Conservation (phyloP, 768 basidiomycete species). For the Pulveroboletus sp. region DNA sequence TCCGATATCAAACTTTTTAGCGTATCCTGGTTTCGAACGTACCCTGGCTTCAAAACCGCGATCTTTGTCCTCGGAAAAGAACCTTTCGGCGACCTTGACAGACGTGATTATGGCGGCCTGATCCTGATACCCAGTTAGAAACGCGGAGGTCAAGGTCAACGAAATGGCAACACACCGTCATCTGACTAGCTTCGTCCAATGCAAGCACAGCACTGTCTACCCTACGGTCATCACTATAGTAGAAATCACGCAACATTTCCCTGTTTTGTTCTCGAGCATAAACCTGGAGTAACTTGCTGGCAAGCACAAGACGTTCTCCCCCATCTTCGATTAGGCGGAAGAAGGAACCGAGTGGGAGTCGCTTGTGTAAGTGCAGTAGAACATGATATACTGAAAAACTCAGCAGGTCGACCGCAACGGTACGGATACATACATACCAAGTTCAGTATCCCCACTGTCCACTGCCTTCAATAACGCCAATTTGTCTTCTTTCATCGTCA, state of each 20-base stretch:
- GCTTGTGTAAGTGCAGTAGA: conserved; percentile 79
- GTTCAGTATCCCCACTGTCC: conserved; percentile 92
- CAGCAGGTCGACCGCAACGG: neutral
- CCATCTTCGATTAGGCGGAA: conserved; percentile 94
- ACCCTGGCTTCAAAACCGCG: conserved; percentile 88
- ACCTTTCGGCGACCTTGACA: conserved; percentile 83
- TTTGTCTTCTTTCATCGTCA: conserved; percentile 92
- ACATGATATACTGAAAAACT: conserved; percentile 79
- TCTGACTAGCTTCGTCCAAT: conserved; percentile 73
- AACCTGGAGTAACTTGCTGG: conserved; percentile 77
- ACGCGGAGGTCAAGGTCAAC: neutral
- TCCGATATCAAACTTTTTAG: neutral
- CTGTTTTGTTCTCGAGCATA: conserved; percentile 88
- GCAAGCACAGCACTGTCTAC: conserved; percentile 90
- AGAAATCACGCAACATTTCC: conserved; percentile 92
- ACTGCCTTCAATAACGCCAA: conserved; percentile 86
- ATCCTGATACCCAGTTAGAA: conserved; percentile 49
- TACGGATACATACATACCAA: conserved; percentile 50
- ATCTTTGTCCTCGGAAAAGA: conserved; percentile 94
- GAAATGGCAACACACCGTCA: conserved; percentile 45
- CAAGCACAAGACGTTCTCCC: conserved; percentile 67
- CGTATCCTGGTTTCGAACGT: neutral
- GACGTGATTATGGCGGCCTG: conserved; percentile 63
- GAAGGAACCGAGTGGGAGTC: conserved; percentile 83
- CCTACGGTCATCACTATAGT: conserved; percentile 94